Evolutionary conservation across 2,329 filamentous ascomycete genomes (phyloP).

Genomic region (Fusarium miscanthi): DNA sequence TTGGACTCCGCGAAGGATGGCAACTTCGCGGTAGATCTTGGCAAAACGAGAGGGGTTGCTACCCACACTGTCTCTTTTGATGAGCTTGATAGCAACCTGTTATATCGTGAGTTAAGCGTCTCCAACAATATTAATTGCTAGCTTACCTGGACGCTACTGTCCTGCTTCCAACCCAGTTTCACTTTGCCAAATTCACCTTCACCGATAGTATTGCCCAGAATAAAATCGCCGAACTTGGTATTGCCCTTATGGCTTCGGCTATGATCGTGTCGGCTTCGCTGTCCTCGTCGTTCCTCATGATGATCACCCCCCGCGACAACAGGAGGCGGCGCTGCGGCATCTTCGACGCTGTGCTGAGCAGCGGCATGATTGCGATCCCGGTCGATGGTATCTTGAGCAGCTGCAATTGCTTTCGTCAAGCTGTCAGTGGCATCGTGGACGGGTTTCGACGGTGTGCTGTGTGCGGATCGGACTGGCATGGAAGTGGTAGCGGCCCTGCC

Average conservation of each 20-base stretch:
- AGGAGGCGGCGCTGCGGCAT: slow-evolving; percentile 59
- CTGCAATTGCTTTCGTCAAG: slow-evolving; percentile 75
- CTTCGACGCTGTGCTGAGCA: slow-evolving; percentile 46
- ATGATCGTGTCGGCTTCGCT: slow-evolving; percentile 70
- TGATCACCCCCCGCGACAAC: slow-evolving; percentile 57
- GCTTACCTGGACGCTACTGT: slow-evolving; percentile 82
- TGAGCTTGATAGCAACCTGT: slow-evolving; percentile 96
- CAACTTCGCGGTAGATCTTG: slow-evolving; percentile 97
- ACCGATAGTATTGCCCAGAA: slow-evolving; percentile 93
- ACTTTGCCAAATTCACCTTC: slow-evolving; percentile 99
- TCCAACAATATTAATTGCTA: neutral
- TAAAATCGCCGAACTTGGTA: slow-evolving; percentile 94
- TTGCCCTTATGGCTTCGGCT: slow-evolving; percentile 67
- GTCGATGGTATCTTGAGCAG: slow-evolving; percentile 48
- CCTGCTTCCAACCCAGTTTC: slow-evolving; percentile 97
- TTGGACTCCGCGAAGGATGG: slow-evolving; percentile 85
- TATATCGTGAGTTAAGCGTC: slow-evolving; percentile 21
- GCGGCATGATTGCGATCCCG: slow-evolving; percentile 44
- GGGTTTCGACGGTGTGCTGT: slow-evolving; percentile 62
- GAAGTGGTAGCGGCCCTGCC: slow-evolving; percentile 51
- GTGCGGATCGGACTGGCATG: slow-evolving; percentile 59
- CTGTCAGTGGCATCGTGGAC: slow-evolving; percentile 83
- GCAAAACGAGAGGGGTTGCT: slow-evolving; percentile 88
- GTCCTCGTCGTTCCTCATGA: slow-evolving; percentile 60
- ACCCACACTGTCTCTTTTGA: slow-evolving; percentile 89